These are phyloP conservation scores for Xylaria sp. DNA, from an alignment of 2,329 filamentous ascomycete species.

Conservation along the genomic window DNA sequence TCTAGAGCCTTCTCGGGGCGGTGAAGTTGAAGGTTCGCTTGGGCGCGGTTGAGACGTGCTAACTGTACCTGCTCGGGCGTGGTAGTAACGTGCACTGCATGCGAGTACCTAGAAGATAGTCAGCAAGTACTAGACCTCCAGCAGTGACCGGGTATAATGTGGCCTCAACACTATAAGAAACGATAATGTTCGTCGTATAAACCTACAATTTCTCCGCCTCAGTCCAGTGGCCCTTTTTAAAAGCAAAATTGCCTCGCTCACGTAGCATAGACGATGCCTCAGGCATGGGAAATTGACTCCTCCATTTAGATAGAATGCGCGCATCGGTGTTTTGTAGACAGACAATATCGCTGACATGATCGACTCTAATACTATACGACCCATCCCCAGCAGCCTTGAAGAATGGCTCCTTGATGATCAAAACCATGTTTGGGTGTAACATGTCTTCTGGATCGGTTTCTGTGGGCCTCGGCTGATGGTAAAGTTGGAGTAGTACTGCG, in stretches of 20 bases:
- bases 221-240: constrained; percentile 37
- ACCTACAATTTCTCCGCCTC: constrained; percentile 43
- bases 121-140: no score
- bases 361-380: constrained; percentile 53
- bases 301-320: constrained; percentile 49
- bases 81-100: constrained; percentile 41
- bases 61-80: constrained; percentile 45
- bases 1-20: constrained; percentile 40
- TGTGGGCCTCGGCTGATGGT: constrained; percentile 49
- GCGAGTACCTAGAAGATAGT: constrained; percentile 43
- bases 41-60: constrained; percentile 46
- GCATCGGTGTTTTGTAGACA: constrained; percentile 44
- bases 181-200: no score
- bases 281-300: constrained; percentile 8
- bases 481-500: constrained; percentile 46
- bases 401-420: constrained; percentile 60
- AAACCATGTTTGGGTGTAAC: constrained; percentile 42
- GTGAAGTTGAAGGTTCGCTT: constrained; percentile 41
- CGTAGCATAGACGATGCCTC: constrained; percentile 32
- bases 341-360: constrained; percentile 57
- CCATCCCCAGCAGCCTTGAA: constrained; percentile 50
- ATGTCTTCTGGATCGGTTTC: constrained; percentile 43
- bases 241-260: constrained; percentile 44
- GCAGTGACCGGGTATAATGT: no score
- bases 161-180: no score